Evolutionary conservation across 2,329 filamentous ascomycete species (phyloP).

Genomic region (Calycina herbarum): DNA sequence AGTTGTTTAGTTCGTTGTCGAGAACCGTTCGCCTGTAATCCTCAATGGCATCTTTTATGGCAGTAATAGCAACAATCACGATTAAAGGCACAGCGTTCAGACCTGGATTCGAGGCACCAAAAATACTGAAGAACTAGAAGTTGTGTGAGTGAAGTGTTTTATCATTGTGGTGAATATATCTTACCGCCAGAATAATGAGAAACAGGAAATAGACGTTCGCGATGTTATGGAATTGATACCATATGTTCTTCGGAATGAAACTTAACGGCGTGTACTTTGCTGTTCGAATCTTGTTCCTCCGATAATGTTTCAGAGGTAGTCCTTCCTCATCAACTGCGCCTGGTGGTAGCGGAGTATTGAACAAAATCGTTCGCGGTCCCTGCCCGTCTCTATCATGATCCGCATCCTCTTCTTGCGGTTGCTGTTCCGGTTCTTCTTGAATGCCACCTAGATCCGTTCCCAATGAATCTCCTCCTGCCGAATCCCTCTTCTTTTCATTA

Average conservation of each 20-base stretch:
- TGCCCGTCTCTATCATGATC: constrained; percentile 42
- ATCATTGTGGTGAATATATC: constrained; percentile 40
- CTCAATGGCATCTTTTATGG: constrained; percentile 92
- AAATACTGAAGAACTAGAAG: constrained; percentile 87
- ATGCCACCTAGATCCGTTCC: constrained; percentile 38
- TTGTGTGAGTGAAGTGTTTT: constrained; percentile 30
- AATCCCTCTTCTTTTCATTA: constrained; percentile 69
- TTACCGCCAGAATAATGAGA: constrained; percentile 88
- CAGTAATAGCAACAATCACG: constrained; percentile 83
- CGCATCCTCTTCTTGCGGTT: constrained; percentile 31
- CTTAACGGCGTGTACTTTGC: constrained; percentile 96
- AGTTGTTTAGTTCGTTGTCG: constrained; percentile 94
- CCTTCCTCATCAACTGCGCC: constrained; percentile 80
- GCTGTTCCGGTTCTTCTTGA: constrained; percentile 30
- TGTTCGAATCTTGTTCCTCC: constrained; percentile 95
- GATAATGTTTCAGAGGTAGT: constrained; percentile 66
- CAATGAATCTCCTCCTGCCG: constrained; percentile 39
- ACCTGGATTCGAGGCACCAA: constrained; percentile 87
- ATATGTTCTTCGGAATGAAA: constrained; percentile 95
- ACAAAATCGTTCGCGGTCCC: constrained; percentile 66
- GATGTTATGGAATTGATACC: constrained; percentile 97
- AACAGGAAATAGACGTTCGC: constrained; percentile 99
- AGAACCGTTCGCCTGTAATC: constrained; percentile 90
- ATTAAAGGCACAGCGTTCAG: constrained; percentile 90
- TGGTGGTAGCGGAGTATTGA: constrained; percentile 79